These are phyloP conservation scores for Solanum medicagineum DNA, from an alignment of 257 asterid species.

Conservation along the genomic window DNA sequence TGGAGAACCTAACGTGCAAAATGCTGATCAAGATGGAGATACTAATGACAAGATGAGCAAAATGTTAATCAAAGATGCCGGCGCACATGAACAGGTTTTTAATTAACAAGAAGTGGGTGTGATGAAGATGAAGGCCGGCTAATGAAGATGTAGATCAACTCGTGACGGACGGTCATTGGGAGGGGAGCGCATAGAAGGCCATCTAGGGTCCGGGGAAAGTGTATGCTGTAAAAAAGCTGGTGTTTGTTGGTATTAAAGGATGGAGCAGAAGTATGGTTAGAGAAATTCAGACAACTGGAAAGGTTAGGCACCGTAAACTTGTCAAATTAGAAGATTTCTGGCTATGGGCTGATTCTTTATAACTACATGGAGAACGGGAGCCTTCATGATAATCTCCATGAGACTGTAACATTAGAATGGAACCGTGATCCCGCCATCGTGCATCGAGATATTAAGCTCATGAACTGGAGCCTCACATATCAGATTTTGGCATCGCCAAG, in stretches of 20 bases:
- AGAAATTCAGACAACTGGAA: slow-evolving; percentile 71
- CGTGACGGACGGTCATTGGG: slow-evolving; percentile 22
- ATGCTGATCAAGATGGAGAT: too few species aligned
- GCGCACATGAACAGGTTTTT: too few species aligned
- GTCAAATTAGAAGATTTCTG: slow-evolving; percentile 45
- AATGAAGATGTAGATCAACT: too few species aligned
- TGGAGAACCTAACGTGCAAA: too few species aligned
- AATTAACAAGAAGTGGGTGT: too few species aligned
- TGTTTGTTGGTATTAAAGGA: slow-evolving; percentile 27
- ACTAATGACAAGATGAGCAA: too few species aligned
- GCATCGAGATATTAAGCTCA: slow-evolving; percentile 65
- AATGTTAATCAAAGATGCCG: too few species aligned
- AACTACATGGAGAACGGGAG: slow-evolving; percentile 68
- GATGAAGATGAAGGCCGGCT: too few species aligned
- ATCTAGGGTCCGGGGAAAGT: slow-evolving; percentile 31
- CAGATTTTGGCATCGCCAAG: too few species aligned
- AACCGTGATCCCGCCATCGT: slow-evolving; percentile 66
- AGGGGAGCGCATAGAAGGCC: slow-evolving; percentile 86
- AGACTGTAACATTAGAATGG: slow-evolving; percentile 39
- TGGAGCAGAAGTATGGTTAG: slow-evolving; percentile 49
- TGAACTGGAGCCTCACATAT: slow-evolving; percentile 41
- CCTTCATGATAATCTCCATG: slow-evolving; percentile 60
- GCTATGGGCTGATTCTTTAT: slow-evolving; percentile 59
- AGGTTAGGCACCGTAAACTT: slow-evolving; percentile 53
- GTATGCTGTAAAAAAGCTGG: slow-evolving; percentile 60